Percentiles rank a stretch among this genome's conserved stretches.
phyloP scores from a whole-genome alignment of 2,329 filamentous ascomycete species.

The Cytospora piceicola region DNA sequence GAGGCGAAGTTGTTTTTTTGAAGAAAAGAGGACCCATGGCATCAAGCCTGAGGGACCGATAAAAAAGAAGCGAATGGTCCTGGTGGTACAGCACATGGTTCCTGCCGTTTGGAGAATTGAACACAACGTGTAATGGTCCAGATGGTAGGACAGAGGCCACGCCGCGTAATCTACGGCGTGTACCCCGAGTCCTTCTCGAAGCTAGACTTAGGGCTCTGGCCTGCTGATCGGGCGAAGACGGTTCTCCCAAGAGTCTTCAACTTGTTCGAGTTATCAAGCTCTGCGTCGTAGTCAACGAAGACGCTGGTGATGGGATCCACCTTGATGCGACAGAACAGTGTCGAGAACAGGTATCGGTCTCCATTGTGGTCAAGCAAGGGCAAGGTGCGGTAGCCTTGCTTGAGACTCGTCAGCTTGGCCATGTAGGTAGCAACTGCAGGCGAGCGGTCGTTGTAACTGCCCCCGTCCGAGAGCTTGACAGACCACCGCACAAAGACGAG shows the following conservation, averaged over 20 bases:
- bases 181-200: constrained; percentile 40
- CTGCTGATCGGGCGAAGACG: constrained; percentile 58
- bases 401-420: constrained; percentile 85
- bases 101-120: constrained; percentile 17
- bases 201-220: constrained; percentile 55
- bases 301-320: constrained; percentile 62
- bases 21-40: constrained; percentile 10
- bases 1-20: constrained; percentile 1
- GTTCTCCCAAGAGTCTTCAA: constrained; percentile 61
- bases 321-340: constrained; percentile 86
- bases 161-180: constrained; percentile 10
- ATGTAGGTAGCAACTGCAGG: constrained; percentile 84
- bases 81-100: constrained; percentile 20
- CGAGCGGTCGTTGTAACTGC: constrained; percentile 66
- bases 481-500: constrained; percentile 93
- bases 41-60: constrained; percentile 23
- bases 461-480: constrained; percentile 83
- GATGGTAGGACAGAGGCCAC: background rate
- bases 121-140: constrained; percentile 12
- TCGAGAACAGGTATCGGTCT: constrained; percentile 93
- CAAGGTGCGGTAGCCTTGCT: constrained; percentile 90
- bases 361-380: constrained; percentile 87
- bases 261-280: constrained; percentile 52
- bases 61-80: background rate
- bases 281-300: constrained; percentile 55